Evolutionary conservation across 1,139 yeast genomes (phyloP), one percentile per base, ranked within the genome.

Genomic region (Ashbya aceris): DNA sequence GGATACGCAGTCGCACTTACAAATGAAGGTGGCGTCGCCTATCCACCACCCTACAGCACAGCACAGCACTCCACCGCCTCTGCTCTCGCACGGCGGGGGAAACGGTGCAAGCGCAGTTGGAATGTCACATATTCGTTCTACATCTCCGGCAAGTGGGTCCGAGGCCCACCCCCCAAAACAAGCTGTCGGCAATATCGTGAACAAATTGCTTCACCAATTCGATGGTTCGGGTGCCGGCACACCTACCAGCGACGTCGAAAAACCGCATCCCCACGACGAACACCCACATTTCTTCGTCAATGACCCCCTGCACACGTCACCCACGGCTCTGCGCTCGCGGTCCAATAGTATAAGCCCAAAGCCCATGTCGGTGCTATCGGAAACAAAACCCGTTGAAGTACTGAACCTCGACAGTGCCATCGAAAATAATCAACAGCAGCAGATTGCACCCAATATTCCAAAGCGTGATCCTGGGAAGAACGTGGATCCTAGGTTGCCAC

Each of bases 201-300:
- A 33, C 28, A 28, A 40, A 11, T 23, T 43, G 31, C 37, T 40
- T 9, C 40, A 42, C 23, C 42, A 31, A 12, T n/a, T 38, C 8
- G 33, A 41, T 20, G 33, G 30, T 26, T 11, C 33, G 9, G n/a
- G 36, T 17, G 23, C 39, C 10, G 34, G 8, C 9, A 13, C 41
- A 8, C 37, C 41, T n/a, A 50, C 60, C 3, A 40, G 51, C 39
- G 39, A 48, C 40, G 29, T 42, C 27, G 38, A 40, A 13, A 34
- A 34, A 23, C 8, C 29, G 11, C 29, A 9, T 17, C 27, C 29
- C 4, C 37, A 34, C n/a, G 37, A 34, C 27, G 37, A 34, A 5
- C 95, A 84, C 62, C 91, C 94, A 1, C 95, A 84, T 63, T 84
- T 85, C 58, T 74, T 73, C 50, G 80, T 80, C 8, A 85, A 81